These are phyloP conservation scores for Mariannaea elegans DNA, from an alignment of 2,329 filamentous ascomycete species.

Conservation along the genomic window DNA sequence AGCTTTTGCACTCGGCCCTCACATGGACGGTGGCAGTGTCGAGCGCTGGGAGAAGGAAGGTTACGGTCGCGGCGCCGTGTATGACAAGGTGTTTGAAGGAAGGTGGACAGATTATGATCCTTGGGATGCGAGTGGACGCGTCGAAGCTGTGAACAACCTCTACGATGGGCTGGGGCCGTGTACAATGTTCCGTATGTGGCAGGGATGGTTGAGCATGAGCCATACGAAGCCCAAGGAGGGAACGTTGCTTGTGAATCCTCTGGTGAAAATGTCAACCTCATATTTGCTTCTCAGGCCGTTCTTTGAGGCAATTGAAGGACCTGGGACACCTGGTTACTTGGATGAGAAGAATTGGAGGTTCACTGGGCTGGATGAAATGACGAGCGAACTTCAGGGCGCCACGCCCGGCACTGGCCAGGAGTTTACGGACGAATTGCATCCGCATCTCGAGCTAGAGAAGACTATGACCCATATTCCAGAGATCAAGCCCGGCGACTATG, in stretches of 20 bases:
- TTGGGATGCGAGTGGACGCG: constrained; percentile 78
- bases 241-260: constrained; percentile 82
- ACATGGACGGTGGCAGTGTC: constrained; percentile 77
- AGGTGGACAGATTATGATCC: constrained; percentile 84
- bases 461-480: constrained; percentile 77
- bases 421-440: constrained; percentile 73
- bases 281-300: constrained; percentile 88
- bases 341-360: constrained; percentile 68
- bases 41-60: constrained; percentile 78
- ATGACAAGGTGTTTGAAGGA: constrained; percentile 76
- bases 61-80: constrained; percentile 74
- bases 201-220: constrained; percentile 88
- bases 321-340: constrained; percentile 48
- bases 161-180: constrained; percentile 86
- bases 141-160: constrained; percentile 75
- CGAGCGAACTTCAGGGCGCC: constrained; percentile 75
- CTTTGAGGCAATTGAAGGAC: constrained; percentile 65
- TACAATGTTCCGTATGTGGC: constrained; percentile 86
- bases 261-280: constrained; percentile 77
- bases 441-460: constrained; percentile 72
- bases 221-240: constrained; percentile 77
- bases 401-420: constrained; percentile 75
- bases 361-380: constrained; percentile 55
- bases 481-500: constrained; percentile 78
- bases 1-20: constrained; percentile 76